Evolutionary conservation across 1,139 yeast genomes (phyloP), one percentile per base, ranked within the genome.

Genomic region (Debaryomyces sp.): DNA sequence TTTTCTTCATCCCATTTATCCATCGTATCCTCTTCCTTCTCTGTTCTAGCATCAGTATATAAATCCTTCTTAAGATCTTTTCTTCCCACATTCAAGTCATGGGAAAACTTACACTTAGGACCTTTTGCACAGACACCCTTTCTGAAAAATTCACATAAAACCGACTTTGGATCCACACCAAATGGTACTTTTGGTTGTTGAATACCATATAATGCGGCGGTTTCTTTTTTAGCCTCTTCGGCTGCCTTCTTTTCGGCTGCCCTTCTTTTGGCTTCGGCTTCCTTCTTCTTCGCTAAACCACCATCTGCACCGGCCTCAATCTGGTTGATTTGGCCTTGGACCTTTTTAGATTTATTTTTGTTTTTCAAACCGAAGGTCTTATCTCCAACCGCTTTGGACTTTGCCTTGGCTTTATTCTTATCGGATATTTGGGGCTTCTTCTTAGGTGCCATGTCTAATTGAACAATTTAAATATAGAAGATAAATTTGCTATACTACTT

Each of bases 1-100:
- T 92, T 94, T 60, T 85, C 97, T 71, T 94, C 98, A 71, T 92
- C 98, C 99, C 99, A 94, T 43, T 77, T 79, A 61, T 92, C 98
- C 97, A 94, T 92, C 5, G 96, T 89, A 70, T 94, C 98, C 23
- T 77, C 75, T 58, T 85, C 89, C 67, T 88, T 87, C 54, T 80
- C 81, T 34, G 68, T 75, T 68, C 97, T 83, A 40, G 85, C 91
- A 71, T 94, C 99, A 15, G 96, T 85, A 73, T 94, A 95, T 63
- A 94, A 78, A 71, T 94, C 97, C 71, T 81, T 91, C 84, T 95
- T 94, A 47, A 80, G 88, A 44, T 88, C 90, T 70, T 88, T 92
- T 67, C 97, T 84, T 33, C 92, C 98, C 32, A 90, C 81, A 54
- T 83, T 81, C 62, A 89, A 71, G 68, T 95, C 96, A 68, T 95